These are phyloP conservation scores for Anisodus acutangulus DNA, from an alignment of 257 asterid genomes.

Conservation along the genomic window DNA sequence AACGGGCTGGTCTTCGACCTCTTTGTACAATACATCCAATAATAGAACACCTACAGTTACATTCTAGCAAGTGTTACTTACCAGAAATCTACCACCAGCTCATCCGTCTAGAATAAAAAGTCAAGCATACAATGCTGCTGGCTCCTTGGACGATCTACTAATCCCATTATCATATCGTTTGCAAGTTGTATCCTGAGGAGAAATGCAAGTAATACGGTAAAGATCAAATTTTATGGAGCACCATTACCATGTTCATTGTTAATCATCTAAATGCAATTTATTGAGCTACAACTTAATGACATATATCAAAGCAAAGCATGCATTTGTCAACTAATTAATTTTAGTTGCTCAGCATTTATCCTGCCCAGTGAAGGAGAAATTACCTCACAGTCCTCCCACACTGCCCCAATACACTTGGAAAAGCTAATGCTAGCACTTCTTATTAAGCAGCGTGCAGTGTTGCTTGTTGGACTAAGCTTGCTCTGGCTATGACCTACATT, in stretches of 20 bases:
- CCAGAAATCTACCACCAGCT: neutral
- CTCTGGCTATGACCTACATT: conserved; percentile 47
- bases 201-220: conserved; percentile 33
- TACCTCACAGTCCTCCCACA: conserved; percentile 64
- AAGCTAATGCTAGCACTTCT: conserved; percentile 88
- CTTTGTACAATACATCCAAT: neutral
- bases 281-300: neutral
- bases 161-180: conserved; percentile 40
- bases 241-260: neutral
- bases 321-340: neutral
- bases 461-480: conserved; percentile 59
- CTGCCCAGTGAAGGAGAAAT: neutral
- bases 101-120: neutral
- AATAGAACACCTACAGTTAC: neutral
- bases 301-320: neutral
- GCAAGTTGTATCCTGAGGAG: conserved; percentile 44
- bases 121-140: conserved; percentile 42
- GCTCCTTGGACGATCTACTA: conserved; percentile 41
- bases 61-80: neutral
- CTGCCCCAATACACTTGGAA: conserved; percentile 73
- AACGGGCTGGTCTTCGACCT: conserved; percentile 9
- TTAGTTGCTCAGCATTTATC: neutral
- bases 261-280: neutral
- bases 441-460: conserved; percentile 75
- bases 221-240: neutral